These are phyloP conservation scores for Apiotrichum laibachii DNA, from an alignment of 1,284 basidiomycete genomes.

Conservation along the genomic window DNA sequence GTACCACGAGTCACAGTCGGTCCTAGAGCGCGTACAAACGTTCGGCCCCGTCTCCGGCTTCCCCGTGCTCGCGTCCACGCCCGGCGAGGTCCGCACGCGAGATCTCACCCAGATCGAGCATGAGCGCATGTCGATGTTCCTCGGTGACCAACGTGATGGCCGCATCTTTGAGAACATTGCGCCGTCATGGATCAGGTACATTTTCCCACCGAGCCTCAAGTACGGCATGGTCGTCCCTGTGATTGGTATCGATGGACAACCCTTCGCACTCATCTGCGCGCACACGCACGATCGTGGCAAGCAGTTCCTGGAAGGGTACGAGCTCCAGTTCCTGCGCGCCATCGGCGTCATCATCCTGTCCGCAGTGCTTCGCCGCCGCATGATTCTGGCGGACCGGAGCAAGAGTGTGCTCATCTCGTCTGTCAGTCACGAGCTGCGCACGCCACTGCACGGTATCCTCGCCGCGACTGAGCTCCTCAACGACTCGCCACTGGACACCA, in stretches of 20 bases:
- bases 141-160: constrained; percentile 73
- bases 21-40: constrained; percentile 62
- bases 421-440: constrained; percentile 90
- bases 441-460: constrained; percentile 84
- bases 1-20: constrained; percentile 58
- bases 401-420: constrained; percentile 56
- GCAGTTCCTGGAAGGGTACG: constrained; percentile 84
- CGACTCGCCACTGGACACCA: constrained; percentile 77
- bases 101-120: constrained; percentile 67
- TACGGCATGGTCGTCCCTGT: constrained; percentile 88
- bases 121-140: constrained; percentile 68
- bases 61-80: constrained; percentile 37
- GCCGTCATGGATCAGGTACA: constrained; percentile 70
- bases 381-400: constrained; percentile 86
- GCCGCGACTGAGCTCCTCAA: constrained; percentile 84
- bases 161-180: constrained; percentile 77
- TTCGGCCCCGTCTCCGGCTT: constrained; percentile 41
- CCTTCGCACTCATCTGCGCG: constrained; percentile 86
- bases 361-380: constrained; percentile 85
- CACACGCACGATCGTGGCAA: constrained; percentile 76
- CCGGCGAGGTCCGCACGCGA: constrained; percentile 24
- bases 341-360: constrained; percentile 90
- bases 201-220: constrained; percentile 74
- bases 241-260: constrained; percentile 88
- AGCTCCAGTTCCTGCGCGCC: constrained; percentile 85